Percentiles rank a stretch among this genome's conserved stretches.
phyloP scores from a whole-genome alignment of 2,329 filamentous ascomycete species.

The Colletotrichum salicis region DNA sequence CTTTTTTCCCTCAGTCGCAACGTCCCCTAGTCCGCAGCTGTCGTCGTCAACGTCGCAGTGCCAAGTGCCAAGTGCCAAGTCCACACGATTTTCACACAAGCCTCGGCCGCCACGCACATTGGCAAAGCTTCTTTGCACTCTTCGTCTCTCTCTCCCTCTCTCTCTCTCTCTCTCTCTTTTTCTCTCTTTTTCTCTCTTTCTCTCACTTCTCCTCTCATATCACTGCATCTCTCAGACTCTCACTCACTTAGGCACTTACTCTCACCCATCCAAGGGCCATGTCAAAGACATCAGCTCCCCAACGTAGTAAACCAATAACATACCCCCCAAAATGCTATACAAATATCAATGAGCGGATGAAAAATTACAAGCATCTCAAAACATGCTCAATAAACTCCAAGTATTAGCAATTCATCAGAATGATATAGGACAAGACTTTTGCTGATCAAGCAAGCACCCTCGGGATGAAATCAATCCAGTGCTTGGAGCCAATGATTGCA shows the following conservation, averaged over 20 bases:
- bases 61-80: conserved; percentile 28
- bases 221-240: not conserved
- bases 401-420: not conserved
- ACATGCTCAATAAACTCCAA: not conserved
- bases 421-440: not conserved
- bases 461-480: not conserved
- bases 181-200: not conserved
- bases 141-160: not conserved
- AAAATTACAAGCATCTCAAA: not conserved
- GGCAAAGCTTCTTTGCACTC: conserved; percentile 36
- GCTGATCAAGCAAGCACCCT: not conserved
- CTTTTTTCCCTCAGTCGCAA: not conserved
- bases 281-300: not conserved
- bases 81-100: conserved; percentile 10
- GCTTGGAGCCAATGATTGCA: not conserved
- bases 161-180: not conserved
- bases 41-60: not conserved
- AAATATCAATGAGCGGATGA: not conserved
- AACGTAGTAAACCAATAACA: conserved; percentile 1
- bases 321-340: not conserved
- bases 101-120: conserved; percentile 32
- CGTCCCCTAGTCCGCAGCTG: not conserved
- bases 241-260: not conserved
- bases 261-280: not conserved
- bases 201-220: not conserved